Evolutionary conservation across 176 grass and related monocot genomes (phyloP), one percentile per base, ranked within the genome.

Genomic region (Thalia dealbata): DNA sequence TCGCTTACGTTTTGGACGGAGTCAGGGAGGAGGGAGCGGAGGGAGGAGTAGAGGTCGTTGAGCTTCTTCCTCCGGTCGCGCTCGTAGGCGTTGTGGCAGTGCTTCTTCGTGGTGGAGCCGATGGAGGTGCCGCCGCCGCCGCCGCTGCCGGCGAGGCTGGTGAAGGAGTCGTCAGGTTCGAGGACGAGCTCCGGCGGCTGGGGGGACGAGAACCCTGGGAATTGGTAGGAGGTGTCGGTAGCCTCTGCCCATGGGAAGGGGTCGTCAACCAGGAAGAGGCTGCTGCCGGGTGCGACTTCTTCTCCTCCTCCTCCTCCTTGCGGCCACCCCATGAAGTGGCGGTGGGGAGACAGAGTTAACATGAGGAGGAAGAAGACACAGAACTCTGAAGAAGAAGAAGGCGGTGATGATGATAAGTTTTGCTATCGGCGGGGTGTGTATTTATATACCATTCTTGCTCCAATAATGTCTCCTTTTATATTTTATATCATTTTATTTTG

Each of bases 61-160:
- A 97, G 85, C 85, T 97, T 88, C 85, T 93, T 97, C 67, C 95
- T 77, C 42, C 87, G 85, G 76, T 91, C 90, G 64, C 95, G 87
- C 74, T 93, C 95, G 59, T 93, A 93, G 18, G 95, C 95, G 82
- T 91, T 99, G 69, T 96, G 92, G 85, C 22, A 87, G 73, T 79
- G 64, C 82, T 96, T 96, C 69, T 82, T 81, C n/a, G n/a, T n/a
- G 78, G 85, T 73, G 13, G 73, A 78, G 30, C 83, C 61, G 12
- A 74, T 72, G 0, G 89, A 88, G 19, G 82, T 63, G 43, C 3
- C n/a, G 14, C 64, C n/a, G n/a, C n/a, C n/a, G n/a, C n/a, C n/a
- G n/a, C n/a, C n/a, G n/a, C n/a, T n/a, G n/a, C n/a, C 70, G 45
- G 81, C 21, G 18, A 64, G 46, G n/a, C 59, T 46, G 18, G 76